Evolutionary conservation across 169 alveolate species (phyloP).

Genomic region (Plasmodium berghei): DNA sequence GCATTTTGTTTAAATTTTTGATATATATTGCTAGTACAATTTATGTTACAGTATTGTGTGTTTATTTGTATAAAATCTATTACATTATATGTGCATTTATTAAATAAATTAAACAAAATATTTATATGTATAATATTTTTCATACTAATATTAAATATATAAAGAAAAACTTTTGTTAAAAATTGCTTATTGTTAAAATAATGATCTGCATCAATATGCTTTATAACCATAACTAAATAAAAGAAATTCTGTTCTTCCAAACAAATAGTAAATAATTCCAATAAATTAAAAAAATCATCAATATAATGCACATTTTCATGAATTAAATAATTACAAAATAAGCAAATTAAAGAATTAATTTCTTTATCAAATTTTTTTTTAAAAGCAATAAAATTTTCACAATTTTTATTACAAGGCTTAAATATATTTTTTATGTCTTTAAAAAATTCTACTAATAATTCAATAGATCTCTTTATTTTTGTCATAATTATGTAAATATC

Average conservation of each 20-base stretch:
- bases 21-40: not conserved
- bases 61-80: conserved; percentile 12
- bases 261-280: conserved; percentile 43
- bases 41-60: not conserved
- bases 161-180: conserved; percentile 38
- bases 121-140: conserved; percentile 39
- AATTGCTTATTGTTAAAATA: conserved; percentile 32
- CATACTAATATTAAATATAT: conserved; percentile 41
- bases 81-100: conserved; percentile 38
- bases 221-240: conserved; percentile 19
- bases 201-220: conserved; percentile 10
- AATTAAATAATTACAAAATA: conserved; percentile 60
- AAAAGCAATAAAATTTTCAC: conserved; percentile 5
- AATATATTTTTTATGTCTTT: conserved; percentile 37
- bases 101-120: conserved; percentile 34
- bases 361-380: conserved; percentile 22
- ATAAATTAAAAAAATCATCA: conserved; percentile 46
- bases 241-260: conserved; percentile 18
- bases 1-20: not conserved
- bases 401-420: not conserved
- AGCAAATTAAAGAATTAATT: conserved; percentile 14
- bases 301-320: conserved; percentile 50
- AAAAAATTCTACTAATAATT: conserved; percentile 52
- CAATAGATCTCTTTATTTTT: conserved; percentile 53
- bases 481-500: conserved; percentile 34